Percentiles rank a stretch among this genome's conserved stretches.
Conservation (phyloP, 2,329 filamentous ascomycete genomes). For the Cryoendolithus antarcticus region DNA sequence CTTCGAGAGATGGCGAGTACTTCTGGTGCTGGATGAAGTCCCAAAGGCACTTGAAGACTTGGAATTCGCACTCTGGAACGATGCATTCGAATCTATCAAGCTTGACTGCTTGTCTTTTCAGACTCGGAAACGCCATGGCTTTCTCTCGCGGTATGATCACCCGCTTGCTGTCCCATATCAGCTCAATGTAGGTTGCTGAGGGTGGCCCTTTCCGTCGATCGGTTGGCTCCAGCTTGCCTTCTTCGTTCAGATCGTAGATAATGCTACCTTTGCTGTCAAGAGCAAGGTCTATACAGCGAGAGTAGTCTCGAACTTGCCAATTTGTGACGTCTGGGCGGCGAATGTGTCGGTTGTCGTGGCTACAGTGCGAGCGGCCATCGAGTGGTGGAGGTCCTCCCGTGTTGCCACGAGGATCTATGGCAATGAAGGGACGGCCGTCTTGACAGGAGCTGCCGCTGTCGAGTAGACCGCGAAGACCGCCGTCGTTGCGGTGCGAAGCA, state of each 20-base stretch:
- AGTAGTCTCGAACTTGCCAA: conserved; percentile 20
- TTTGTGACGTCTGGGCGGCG: conserved; percentile 18
- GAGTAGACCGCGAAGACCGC: neutral
- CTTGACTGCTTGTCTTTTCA: conserved; percentile 22
- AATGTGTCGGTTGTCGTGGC: conserved; percentile 18
- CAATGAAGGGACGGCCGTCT: conserved; percentile 8
- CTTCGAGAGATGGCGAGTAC: conserved; percentile 1
- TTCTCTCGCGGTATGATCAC: conserved; percentile 21
- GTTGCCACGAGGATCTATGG: conserved; percentile 11
- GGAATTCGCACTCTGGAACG: conserved; percentile 19
- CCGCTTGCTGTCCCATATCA: conserved; percentile 24
- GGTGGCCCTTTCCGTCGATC: conserved; percentile 19
- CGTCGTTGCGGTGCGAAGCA: conserved; percentile 4
- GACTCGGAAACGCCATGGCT: conserved; percentile 18
- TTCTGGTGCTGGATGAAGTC: conserved; percentile 15
- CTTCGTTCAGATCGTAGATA: conserved; percentile 21
- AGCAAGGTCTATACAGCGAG: conserved; percentile 22
- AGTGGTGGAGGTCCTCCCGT: conserved; percentile 8
- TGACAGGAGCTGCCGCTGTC: neutral
- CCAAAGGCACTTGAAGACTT: conserved; percentile 24
- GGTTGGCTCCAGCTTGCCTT: conserved; percentile 19
- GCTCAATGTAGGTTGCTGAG: conserved; percentile 24
- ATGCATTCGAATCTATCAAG: conserved; percentile 19
- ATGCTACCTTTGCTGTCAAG: conserved; percentile 23
- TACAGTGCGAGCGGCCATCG: conserved; percentile 19